phyloP scores from a whole-genome alignment of 345 rosid species.

The Arabis hirsuta region DNA sequence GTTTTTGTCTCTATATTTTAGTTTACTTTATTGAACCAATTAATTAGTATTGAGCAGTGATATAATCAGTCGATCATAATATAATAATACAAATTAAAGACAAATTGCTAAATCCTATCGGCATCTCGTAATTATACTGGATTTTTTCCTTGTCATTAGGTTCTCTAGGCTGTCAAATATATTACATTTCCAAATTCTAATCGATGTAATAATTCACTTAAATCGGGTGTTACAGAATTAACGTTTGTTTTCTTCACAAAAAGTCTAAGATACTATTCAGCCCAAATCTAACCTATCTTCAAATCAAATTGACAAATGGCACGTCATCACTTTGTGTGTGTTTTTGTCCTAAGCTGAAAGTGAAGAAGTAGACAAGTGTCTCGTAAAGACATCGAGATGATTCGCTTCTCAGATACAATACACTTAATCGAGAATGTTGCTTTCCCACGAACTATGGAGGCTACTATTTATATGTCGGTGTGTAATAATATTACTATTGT shows the following conservation, averaged over 20 bases:
- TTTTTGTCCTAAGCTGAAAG: constrained; percentile 11
- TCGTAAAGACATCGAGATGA: constrained; percentile 36
- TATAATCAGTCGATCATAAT: background rate
- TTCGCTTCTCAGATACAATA: constrained; percentile 39
- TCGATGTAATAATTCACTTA: constrained; percentile 40
- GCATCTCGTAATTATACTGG: background rate
- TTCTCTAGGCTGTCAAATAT: constrained; percentile 3
- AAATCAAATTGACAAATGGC: constrained; percentile 35
- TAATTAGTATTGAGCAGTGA: too few species aligned
- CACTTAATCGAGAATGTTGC: constrained; percentile 43
- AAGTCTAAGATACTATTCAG: constrained; percentile 28
- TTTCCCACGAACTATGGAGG: constrained; percentile 45
- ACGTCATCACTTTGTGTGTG: constrained; percentile 31
- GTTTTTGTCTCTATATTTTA: background rate
- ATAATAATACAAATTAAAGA: constrained; percentile 1
- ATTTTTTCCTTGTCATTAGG: background rate
- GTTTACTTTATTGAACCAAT: background rate
- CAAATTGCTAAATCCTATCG: background rate
- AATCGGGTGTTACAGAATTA: constrained; percentile 16
- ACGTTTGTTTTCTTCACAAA: constrained; percentile 3
- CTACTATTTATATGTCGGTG: constrained; percentile 30
- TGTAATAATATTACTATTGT: constrained; percentile 13
- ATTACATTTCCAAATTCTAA: background rate
- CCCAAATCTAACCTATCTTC: constrained; percentile 40
- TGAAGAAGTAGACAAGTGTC: constrained; percentile 40